A percentile compares a stretch with the other conserved stretches of the same genome.
These are phyloP conservation scores for Acanthamoeba healyi DNA, from an alignment of 208 protist genomes.

Conservation along the genomic window DNA sequence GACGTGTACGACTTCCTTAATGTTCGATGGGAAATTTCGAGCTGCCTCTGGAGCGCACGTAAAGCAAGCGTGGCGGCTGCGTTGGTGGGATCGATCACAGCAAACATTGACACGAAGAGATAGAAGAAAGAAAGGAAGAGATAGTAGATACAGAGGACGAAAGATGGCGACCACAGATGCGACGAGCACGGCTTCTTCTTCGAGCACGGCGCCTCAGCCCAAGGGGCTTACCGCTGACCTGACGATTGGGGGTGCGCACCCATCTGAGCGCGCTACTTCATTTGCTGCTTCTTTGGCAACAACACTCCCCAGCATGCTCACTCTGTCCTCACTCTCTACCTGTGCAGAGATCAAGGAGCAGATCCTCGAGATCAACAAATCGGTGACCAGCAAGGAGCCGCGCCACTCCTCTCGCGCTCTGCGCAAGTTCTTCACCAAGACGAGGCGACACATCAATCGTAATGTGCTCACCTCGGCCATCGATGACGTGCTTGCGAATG, in stretches of 20 bases:
- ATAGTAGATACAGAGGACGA: background rate
- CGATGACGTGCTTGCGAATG: background rate
- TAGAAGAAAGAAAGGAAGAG: background rate
- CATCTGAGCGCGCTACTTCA: too few species aligned
- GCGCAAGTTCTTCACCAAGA: conserved; percentile 52
- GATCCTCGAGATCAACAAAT: conserved; percentile 21
- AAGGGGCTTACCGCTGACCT: background rate
- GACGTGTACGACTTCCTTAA: too few species aligned
- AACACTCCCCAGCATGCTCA: too few species aligned
- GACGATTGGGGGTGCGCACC: background rate
- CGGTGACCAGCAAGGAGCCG: conserved; percentile 36
- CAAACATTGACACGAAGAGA: background rate
- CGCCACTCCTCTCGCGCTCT: background rate
- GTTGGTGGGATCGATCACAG: background rate
- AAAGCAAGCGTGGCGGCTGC: background rate
- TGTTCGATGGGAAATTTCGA: background rate
- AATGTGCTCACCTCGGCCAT: conserved; percentile 1
- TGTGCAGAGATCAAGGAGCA: conserved; percentile 33
- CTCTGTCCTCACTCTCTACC: background rate
- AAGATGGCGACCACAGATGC: conserved; percentile 9
- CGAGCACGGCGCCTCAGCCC: background rate
- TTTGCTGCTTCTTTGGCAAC: too few species aligned
- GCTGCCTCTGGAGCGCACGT: background rate
- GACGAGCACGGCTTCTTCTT: background rate
- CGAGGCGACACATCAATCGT: background rate